A percentile compares a stretch with the other conserved stretches of the same genome.
These are phyloP conservation scores for Dipteronia sinensis DNA, from an alignment of 345 rosid species.

Conservation along the genomic window DNA sequence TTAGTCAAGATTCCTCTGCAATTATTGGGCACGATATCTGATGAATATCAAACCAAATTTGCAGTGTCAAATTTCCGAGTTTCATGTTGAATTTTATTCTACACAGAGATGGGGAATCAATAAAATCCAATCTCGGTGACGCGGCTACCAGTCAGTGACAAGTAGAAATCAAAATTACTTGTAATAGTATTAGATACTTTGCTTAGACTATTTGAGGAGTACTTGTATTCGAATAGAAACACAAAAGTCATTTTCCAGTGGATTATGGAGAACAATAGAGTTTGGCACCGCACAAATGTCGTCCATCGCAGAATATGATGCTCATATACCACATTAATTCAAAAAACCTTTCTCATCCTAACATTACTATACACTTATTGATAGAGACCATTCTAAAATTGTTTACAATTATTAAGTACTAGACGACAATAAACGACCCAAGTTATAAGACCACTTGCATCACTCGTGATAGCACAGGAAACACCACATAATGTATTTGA, in stretches of 20 bases:
- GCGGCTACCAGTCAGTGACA: neutral
- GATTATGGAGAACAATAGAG: neutral
- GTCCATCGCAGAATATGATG: neutral
- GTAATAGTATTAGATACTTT: neutral
- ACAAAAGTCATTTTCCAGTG: neutral
- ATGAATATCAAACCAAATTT: neutral
- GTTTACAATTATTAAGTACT: neutral
- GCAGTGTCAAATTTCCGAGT: neutral
- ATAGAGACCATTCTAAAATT: neutral
- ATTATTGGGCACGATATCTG: neutral
- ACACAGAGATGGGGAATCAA: no score
- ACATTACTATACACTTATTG: neutral
- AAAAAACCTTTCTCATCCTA: neutral
- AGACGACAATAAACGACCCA: neutral
- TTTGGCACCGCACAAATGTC: conserved; percentile 1
- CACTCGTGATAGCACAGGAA: neutral
- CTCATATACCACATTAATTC: neutral
- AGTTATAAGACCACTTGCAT: neutral
- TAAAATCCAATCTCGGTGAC: no score
- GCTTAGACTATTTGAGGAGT: neutral
- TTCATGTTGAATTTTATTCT: neutral
- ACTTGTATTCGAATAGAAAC: neutral
- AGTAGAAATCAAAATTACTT: neutral
- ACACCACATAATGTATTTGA: no score
- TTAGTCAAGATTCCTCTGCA: neutral